Evolutionary conservation across 805 yeast genomes (phyloP).

Genomic region (Saccharomycopsis sp.): DNA sequence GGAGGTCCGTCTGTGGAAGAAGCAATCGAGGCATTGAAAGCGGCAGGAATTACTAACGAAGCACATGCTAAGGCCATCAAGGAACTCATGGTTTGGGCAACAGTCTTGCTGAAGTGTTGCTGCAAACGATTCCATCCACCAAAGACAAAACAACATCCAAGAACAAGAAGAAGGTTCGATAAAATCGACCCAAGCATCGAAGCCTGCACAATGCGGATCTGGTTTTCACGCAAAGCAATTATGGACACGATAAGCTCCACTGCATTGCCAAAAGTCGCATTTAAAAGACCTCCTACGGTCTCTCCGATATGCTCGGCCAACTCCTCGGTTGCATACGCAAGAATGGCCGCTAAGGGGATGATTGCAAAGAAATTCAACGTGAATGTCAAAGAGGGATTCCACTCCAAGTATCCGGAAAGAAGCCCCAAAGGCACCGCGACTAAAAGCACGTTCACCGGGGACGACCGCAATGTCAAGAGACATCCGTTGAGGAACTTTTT

Average conservation of each 20-base stretch:
- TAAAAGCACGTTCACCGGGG: slow-evolving; percentile 70
- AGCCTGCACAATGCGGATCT: slow-evolving; percentile 91
- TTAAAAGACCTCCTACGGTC: slow-evolving; percentile 86
- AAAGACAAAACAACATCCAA: slow-evolving; percentile 91
- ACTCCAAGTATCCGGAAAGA: slow-evolving; percentile 53
- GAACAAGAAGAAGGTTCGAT: slow-evolving; percentile 78
- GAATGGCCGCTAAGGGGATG: slow-evolving; percentile 82
- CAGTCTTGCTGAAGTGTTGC: slow-evolving; percentile 90
- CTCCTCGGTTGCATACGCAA: slow-evolving; percentile 92
- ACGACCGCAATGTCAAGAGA: slow-evolving; percentile 33
- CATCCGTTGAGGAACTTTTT: slow-evolving; percentile 3
- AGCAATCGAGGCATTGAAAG: slow-evolving; percentile 79
- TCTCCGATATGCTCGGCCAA: slow-evolving; percentile 82
- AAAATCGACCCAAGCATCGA: slow-evolving; percentile 93
- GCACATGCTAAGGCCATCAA: slow-evolving; percentile 86
- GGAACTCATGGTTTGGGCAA: slow-evolving; percentile 96
- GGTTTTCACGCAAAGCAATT: slow-evolving; percentile 80
- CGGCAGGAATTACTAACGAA: slow-evolving; percentile 89
- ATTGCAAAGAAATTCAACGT: slow-evolving; percentile 80
- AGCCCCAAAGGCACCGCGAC: slow-evolving; percentile 88
- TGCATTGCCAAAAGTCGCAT: slow-evolving; percentile 97
- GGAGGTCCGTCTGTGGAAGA: slow-evolving; percentile 31
- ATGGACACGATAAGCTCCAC: slow-evolving; percentile 93
- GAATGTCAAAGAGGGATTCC: slow-evolving; percentile 53
- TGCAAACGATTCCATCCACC: slow-evolving; percentile 86